Base-by-base conservation (phyloP, 495 filamentous ascomycete genomes). In the Podospora fimiseda region DNA sequence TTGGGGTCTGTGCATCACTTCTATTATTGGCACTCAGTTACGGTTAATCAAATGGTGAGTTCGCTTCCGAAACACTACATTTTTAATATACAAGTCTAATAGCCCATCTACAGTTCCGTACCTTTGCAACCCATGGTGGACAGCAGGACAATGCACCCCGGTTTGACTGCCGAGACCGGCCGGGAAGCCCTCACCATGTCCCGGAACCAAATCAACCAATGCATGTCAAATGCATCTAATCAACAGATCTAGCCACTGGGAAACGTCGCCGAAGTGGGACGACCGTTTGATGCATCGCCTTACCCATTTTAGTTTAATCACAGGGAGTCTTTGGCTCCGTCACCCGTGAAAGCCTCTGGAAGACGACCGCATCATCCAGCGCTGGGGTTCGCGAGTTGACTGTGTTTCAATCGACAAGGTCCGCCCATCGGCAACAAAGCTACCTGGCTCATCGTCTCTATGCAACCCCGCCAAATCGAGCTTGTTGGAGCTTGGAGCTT, bases 371-470 rank as follows among this genome's bases (percentile, higher is more conserved):
- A 43, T 43, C 41, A 43, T 18, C 16, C 3, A 22, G 42, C 14
- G 1, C 19, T 24, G 42, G 22, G 18, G 19, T 21, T 19, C 42
- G 19, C 27, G 15, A 40, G 50, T 38, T 21, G 45, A 50, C 56
- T 49, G 52, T 46, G 61, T 67, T 65, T 67, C 64, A 60, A 58
- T 50, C 53, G 51, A 47, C 46, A 41, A 36, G 39, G 22, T 15
- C 38, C 52, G 43, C 44, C 51, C 55, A 53, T 54, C 48, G 52
- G 44, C 55, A 56, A 41, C 50, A 43, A 42, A 50, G 51, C 38
- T 53, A 19, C 30, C 21, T 27, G 51, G 47, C 42, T 53, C 33
- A 9, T 19, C 39, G 19, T 43, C 23, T 23, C 42, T 20, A 37
- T 39, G 30, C 47, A n/a, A 24, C 47, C 56, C 58, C 60, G 47